A percentile compares a stretch with the other conserved stretches of the same genome.
phyloP scores from a whole-genome alignment of 768 basidiomycete species.

The Collybia sordida region DNA sequence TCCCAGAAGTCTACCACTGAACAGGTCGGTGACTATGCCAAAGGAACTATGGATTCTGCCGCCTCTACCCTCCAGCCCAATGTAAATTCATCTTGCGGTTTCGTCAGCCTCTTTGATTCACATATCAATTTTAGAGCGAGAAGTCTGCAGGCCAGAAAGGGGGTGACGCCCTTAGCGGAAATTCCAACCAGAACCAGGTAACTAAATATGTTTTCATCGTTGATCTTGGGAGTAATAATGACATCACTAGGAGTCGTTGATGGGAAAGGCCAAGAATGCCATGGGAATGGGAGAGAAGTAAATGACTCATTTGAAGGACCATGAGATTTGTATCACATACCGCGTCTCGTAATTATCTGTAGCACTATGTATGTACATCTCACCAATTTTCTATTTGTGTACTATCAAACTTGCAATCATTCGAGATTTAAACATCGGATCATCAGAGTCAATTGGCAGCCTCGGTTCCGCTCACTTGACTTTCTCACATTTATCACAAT shows the following conservation, averaged over 20 bases:
- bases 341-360: too few species aligned
- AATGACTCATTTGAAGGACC: background rate
- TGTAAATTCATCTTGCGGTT: constrained; percentile 24
- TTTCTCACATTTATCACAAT: background rate
- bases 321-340: background rate
- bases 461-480: background rate
- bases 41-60: constrained; percentile 45
- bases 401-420: background rate
- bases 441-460: background rate
- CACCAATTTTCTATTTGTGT: background rate
- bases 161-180: constrained; percentile 47
- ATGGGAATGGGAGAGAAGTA: constrained; percentile 40
- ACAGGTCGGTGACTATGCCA: constrained; percentile 46
- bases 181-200: constrained; percentile 46
- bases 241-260: constrained; percentile 44
- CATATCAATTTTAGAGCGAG: constrained; percentile 33
- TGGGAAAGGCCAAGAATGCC: constrained; percentile 53
- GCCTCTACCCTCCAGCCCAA: constrained; percentile 52
- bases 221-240: too few species aligned
- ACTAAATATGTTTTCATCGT: too few species aligned
- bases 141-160: constrained; percentile 51
- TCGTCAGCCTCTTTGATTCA: background rate
- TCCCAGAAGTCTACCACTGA: constrained; percentile 57
- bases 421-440: background rate
- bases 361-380: background rate